Percentiles rank a stretch among this genome's conserved stretches.
These are phyloP conservation scores for Metschnikowia cerradonensis DNA, from an alignment of 805 yeast species.

Conservation along the genomic window DNA sequence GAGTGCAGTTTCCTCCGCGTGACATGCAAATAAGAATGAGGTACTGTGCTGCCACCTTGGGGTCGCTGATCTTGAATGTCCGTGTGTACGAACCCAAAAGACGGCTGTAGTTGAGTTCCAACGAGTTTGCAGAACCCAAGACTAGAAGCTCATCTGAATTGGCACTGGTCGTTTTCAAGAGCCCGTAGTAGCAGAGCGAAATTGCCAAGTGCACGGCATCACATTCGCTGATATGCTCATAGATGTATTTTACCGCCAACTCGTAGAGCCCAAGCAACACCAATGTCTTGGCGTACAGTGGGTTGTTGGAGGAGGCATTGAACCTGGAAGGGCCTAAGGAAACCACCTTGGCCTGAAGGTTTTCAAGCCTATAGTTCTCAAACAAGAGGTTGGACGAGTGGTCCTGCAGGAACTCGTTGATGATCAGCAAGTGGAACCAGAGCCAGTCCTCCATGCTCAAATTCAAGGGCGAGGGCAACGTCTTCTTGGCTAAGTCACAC, in stretches of 20 bases:
- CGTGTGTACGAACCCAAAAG: conserved; percentile 77
- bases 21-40: conserved; percentile 62
- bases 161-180: conserved; percentile 48
- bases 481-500: conserved; percentile 66
- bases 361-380: conserved; percentile 68
- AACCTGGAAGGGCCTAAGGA: conserved; percentile 73
- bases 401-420: conserved; percentile 46
- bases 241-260: conserved; percentile 64
- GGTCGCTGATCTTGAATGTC: conserved; percentile 79
- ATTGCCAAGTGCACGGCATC: conserved; percentile 90
- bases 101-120: conserved; percentile 50
- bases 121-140: conserved; percentile 29
- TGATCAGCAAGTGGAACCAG: conserved; percentile 84
- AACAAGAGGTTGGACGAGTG: conserved; percentile 42
- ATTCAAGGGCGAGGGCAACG: conserved; percentile 63
- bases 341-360: conserved; percentile 67
- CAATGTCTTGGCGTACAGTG: conserved; percentile 69
- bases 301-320: conserved; percentile 58
- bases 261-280: conserved; percentile 78
- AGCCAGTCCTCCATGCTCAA: conserved; percentile 92
- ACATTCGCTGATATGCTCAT: conserved; percentile 59
- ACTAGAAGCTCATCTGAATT: conserved; percentile 35
- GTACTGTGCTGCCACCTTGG: conserved; percentile 90
- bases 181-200: conserved; percentile 68
- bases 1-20: conserved; percentile 30